Evolutionary conservation across 1,284 basidiomycete genomes (phyloP), one percentile per base, ranked within the genome.

Genomic region (Austroboletus niveus): DNA sequence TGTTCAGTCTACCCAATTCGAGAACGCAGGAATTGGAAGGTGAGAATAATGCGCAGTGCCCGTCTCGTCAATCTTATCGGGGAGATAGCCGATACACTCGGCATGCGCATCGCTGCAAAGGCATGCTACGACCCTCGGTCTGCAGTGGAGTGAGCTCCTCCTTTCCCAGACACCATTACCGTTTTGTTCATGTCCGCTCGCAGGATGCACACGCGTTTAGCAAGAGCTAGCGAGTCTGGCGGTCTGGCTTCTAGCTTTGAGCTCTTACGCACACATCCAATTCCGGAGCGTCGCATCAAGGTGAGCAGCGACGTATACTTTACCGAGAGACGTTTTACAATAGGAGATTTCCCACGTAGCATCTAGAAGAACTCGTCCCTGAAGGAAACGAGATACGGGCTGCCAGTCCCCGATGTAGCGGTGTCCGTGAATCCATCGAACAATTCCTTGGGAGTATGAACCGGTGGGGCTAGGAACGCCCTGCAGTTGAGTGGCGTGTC

Each of bases 111-210:
- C 30, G 85, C 85, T 72, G 75, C 90, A 38, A 80, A 75, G 51
- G 93, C 92, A 0, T 95, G 93, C 68, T 95, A 82, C 62, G 80
- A 94, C 62, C 92, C 92, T 1, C 70, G 69, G 22, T 88, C 87
- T 48, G 82, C 92, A 0, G 81, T 87, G 11, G 76, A 79, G 89
- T 92, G 62, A 64, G 78, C 4, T 24, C 22, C 4, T 24, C 22
- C 35, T 42, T 45, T 10, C 12, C 48, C 5, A 5, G 17, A 14
- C 11, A 38, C 9, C 29, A 31, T 41, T 47, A 36, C 10, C 22
- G 22, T 27, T 32, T 34, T 48, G 50, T 39, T 51, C 34, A 59
- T 11, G n/a, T 45, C 24, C 36, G 15, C 30, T 47, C 42, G 27
- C 46, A 91, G 87, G 56, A 82, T 92, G 78, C 90, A 89, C 69